These are phyloP conservation scores for Fomitiporia mediterranea DNA, from an alignment of 1,284 basidiomycete species.

Conservation along the genomic window DNA sequence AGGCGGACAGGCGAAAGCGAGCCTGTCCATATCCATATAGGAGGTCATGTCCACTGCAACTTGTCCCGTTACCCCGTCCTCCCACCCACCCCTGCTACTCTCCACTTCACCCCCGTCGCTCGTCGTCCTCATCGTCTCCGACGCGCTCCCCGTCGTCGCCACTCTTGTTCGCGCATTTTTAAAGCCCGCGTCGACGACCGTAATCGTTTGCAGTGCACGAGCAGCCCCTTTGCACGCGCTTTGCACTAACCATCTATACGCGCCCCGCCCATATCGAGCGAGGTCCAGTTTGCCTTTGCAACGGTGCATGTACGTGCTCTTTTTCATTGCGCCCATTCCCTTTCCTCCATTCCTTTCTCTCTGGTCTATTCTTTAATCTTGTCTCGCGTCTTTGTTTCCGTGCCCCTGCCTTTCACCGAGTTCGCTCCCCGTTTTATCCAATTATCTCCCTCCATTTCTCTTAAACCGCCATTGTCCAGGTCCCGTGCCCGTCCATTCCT, in stretches of 20 bases:
- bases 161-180: too few species aligned
- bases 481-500: not conserved
- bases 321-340: not conserved
- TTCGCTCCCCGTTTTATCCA: not conserved
- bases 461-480: not conserved
- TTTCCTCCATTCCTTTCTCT: not conserved
- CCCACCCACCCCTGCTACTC: not conserved
- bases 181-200: too few species aligned
- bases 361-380: not conserved
- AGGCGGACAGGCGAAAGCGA: too few species aligned
- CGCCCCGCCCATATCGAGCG: too few species aligned
- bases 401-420: not conserved
- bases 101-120: not conserved
- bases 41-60: too few species aligned
- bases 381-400: too few species aligned
- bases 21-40: too few species aligned
- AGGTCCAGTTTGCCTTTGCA: too few species aligned
- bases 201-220: too few species aligned
- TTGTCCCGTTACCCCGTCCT: not conserved
- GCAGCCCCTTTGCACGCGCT: too few species aligned
- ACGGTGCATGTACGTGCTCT: too few species aligned
- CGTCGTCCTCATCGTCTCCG: not conserved
- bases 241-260: too few species aligned
- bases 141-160: not conserved
- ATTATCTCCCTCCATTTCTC: conserved; percentile 1